Evolutionary conservation across 352 stramenopile species (phyloP).

Genomic region (Lagenidium giganteum): DNA sequence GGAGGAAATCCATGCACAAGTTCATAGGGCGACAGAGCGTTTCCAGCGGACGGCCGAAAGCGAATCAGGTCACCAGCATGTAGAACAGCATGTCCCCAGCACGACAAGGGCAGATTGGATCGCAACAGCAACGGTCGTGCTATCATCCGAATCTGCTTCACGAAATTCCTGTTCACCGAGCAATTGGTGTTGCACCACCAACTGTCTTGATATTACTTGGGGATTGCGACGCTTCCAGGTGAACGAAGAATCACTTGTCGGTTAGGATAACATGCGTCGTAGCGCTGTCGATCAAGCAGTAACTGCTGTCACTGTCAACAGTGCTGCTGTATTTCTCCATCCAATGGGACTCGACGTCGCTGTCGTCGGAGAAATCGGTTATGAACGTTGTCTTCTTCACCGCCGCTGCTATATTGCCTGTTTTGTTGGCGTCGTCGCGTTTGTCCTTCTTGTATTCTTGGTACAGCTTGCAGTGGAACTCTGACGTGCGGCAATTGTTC

Average conservation of each 20-base stretch:
- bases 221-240: background rate
- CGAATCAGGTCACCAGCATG: conserved; percentile 7
- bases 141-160: conserved; percentile 11
- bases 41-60: conserved; percentile 5
- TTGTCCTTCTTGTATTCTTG: too few relatives aligned
- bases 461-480: conserved; percentile 10
- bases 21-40: conserved; percentile 4
- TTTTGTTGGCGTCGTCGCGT: too few relatives aligned
- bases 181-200: conserved; percentile 1
- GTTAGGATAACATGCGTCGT: conserved; percentile 8
- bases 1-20: conserved; percentile 6
- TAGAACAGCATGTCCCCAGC: conserved; percentile 11
- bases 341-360: conserved; percentile 5
- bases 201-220: conserved; percentile 5
- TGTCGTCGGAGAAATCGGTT: conserved; percentile 11
- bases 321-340: conserved; percentile 4
- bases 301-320: background rate
- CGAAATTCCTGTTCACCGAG: conserved; percentile 12
- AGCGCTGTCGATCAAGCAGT: conserved; percentile 8
- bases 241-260: conserved; percentile 5
- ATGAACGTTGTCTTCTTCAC: conserved; percentile 10
- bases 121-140: conserved; percentile 5
- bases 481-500: background rate
- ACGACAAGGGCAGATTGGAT: conserved; percentile 8
- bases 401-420: too few relatives aligned